Evolutionary conservation across 495 filamentous ascomycete genomes (phyloP).

Genomic region (Chaetomium tenue): DNA sequence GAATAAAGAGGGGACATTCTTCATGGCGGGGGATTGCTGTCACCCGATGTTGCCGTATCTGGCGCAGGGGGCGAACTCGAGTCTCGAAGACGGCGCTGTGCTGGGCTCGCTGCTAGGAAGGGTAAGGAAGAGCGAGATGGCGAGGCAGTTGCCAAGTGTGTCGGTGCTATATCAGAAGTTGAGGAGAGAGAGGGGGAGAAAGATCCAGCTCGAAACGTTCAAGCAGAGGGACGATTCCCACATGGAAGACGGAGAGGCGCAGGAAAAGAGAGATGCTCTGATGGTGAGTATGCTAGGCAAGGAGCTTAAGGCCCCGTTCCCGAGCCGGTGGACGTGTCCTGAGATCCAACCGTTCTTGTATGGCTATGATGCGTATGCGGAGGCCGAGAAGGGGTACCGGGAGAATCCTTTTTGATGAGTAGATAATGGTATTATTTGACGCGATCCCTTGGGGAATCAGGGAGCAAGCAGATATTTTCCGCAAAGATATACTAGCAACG

Average conservation of each 20-base stretch:
- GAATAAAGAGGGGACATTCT: constrained; percentile 40
- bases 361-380: constrained; percentile 60
- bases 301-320: constrained; percentile 50
- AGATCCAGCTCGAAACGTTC: constrained; percentile 53
- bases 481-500: neutral
- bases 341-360: constrained; percentile 60
- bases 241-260: constrained; percentile 54
- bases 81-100: constrained; percentile 55
- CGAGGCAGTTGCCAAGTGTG: constrained; percentile 48
- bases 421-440: neutral
- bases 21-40: constrained; percentile 59
- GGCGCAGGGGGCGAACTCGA: constrained; percentile 59
- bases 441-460: neutral
- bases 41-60: constrained; percentile 69
- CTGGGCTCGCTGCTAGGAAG: constrained; percentile 55
- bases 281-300: constrained; percentile 46
- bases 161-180: constrained; percentile 58
- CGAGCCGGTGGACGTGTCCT: constrained; percentile 61
- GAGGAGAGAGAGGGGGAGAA: constrained; percentile 59
- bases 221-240: constrained; percentile 59
- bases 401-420: constrained; percentile 39
- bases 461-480: neutral
- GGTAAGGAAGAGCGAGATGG: constrained; percentile 46
- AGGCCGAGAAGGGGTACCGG: constrained; percentile 53
- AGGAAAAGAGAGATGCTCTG: constrained; percentile 51